A percentile compares a stretch with the other conserved stretches of the same genome.
Conservation (phyloP, 176 grass and related monocot species). For the Saccharum spontaneum region DNA sequence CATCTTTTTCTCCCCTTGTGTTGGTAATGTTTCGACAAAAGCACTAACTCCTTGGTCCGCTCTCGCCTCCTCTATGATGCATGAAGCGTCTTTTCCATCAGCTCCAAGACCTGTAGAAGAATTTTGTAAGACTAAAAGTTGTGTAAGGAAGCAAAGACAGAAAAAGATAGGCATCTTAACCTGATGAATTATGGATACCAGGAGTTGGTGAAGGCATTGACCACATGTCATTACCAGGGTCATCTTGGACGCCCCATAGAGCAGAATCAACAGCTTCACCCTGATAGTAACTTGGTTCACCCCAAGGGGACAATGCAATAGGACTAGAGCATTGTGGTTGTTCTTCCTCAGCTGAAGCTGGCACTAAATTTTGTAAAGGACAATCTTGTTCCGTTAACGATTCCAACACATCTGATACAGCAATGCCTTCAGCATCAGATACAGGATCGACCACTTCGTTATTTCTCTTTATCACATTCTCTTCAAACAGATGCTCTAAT, state of each 20-base stretch:
- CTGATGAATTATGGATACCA: slow-evolving; percentile 57
- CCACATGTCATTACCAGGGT: slow-evolving; percentile 61
- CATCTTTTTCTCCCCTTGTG: slow-evolving; percentile 30
- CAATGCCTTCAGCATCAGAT: slow-evolving; percentile 30
- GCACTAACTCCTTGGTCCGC: slow-evolving; percentile 17
- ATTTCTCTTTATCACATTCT: slow-evolving; percentile 16
- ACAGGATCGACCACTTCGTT: slow-evolving; percentile 28
- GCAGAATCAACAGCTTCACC: slow-evolving; percentile 59
- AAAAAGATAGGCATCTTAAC: slow-evolving; percentile 36
- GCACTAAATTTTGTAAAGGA: slow-evolving; percentile 29
- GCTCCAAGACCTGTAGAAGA: slow-evolving; percentile 36
- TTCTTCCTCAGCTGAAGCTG: slow-evolving; percentile 58
- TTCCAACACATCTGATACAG: slow-evolving; percentile 41
- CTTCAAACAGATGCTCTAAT: slow-evolving; percentile 29
- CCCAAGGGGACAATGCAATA: slow-evolving; percentile 55
- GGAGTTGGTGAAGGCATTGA: slow-evolving; percentile 75
- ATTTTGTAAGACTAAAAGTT: slow-evolving; percentile 14
- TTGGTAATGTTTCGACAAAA: slow-evolving; percentile 22
- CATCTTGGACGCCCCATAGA: slow-evolving; percentile 61
- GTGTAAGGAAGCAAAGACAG: background rate
- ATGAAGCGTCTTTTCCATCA: slow-evolving; percentile 33
- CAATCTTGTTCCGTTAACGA: slow-evolving; percentile 36
- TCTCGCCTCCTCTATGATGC: slow-evolving; percentile 29
- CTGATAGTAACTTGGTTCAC: slow-evolving; percentile 65
- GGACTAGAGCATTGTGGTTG: slow-evolving; percentile 51